These are phyloP conservation scores for Inonotus obliquus DNA, from an alignment of 1,284 basidiomycete species.

Conservation along the genomic window DNA sequence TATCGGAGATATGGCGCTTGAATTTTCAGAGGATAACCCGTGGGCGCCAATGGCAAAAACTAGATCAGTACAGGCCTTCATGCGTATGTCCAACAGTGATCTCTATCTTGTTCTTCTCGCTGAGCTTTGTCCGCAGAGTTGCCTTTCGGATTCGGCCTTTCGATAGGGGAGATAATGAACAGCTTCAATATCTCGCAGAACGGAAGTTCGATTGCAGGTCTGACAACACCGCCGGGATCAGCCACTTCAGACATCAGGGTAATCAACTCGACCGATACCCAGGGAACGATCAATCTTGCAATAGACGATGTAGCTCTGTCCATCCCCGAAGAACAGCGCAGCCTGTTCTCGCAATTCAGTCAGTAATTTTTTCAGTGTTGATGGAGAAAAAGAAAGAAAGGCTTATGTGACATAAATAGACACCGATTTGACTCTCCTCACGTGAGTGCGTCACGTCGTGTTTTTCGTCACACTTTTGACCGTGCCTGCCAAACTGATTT, in stretches of 20 bases:
- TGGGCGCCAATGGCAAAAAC: conserved; percentile 60
- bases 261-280: conserved; percentile 50
- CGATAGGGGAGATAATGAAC: conserved; percentile 66
- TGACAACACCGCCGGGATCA: conserved; percentile 58
- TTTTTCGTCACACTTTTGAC: not conserved
- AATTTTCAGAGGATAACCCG: conserved; percentile 50
- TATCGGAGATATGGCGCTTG: conserved; percentile 60
- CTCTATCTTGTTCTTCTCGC: not conserved
- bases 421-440: conserved; percentile 44
- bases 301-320: conserved; percentile 53
- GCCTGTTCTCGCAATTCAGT: conserved; percentile 57
- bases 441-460: conserved; percentile 17
- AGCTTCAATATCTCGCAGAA: conserved; percentile 57
- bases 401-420: conserved; percentile 31
- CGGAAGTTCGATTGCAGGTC: conserved; percentile 45
- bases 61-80: conserved; percentile 51
- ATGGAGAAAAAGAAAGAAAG: not conserved
- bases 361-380: conserved; percentile 22
- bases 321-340: conserved; percentile 46
- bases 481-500: not conserved
- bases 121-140: conserved; percentile 38
- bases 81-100: conserved; percentile 37
- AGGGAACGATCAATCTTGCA: conserved; percentile 63
- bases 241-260: conserved; percentile 53
- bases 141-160: conserved; percentile 73